A percentile compares a stretch with the other conserved stretches of the same genome.
Evolutionary conservation across 164 flowering plant genomes (phyloP).

Genomic region (Stephania yunnanensis): DNA sequence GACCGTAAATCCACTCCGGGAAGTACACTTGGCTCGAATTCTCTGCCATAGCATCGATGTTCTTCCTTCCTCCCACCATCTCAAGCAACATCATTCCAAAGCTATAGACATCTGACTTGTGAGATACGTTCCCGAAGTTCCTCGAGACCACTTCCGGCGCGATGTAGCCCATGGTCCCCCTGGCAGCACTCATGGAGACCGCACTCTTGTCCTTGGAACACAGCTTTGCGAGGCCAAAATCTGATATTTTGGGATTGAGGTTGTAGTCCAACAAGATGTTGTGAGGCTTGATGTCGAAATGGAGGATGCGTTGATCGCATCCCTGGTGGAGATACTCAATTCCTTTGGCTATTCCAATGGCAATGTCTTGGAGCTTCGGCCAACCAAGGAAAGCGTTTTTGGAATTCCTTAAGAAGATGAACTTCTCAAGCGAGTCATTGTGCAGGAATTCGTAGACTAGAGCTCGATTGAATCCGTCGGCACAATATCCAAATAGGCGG

Average conservation of each 20-base stretch:
- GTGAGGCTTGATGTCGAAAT: conserved; percentile 6
- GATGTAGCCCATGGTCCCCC: conserved; percentile 5
- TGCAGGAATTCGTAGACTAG: conserved; percentile 2
- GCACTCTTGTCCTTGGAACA: neutral
- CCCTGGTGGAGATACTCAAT: conserved; percentile 8
- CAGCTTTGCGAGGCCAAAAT: conserved; percentile 5
- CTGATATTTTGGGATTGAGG: conserved; percentile 2
- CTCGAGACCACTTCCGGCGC: conserved; percentile 1
- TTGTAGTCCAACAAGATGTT: conserved; percentile 4
- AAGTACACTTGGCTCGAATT: neutral
- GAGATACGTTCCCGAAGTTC: conserved; percentile 2
- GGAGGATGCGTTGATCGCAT: conserved; percentile 4
- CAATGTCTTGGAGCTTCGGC: conserved; percentile 4
- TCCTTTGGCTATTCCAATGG: neutral
- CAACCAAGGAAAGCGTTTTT: neutral
- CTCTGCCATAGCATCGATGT: neutral
- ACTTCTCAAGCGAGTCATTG: conserved; percentile 5
- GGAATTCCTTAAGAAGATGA: neutral
- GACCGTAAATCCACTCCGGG: neutral
- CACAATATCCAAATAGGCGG: neutral
- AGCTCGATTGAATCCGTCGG: neutral
- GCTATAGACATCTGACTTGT: conserved; percentile 1
- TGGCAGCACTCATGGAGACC: neutral
- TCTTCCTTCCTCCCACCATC: conserved; percentile 5
- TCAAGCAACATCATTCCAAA: conserved; percentile 1